Base-by-base conservation (phyloP, 257 asterid species). In the Solanum ossicruentum region DNA sequence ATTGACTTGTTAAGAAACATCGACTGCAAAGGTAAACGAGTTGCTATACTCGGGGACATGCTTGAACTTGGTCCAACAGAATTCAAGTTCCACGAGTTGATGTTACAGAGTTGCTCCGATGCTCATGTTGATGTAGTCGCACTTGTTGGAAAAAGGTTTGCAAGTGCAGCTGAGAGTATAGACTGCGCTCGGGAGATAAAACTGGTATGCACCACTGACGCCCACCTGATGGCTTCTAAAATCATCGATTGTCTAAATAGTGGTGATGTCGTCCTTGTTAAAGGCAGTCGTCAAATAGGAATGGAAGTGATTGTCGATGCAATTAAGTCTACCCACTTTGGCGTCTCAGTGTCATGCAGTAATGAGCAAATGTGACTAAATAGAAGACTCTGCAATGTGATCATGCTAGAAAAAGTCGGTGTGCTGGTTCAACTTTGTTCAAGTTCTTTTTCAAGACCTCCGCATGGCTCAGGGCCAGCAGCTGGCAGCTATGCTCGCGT, bases 1-100 rank as follows among this genome's bases (percentile, higher is more conserved):
- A 75, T 87, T 36, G 88, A 87, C 61, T 81, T 86, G 61, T 85
- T 89, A 39, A 87, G 52, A 16, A 69, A 72, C 21, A 85, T 89
- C 4, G 67, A 84, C 21, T 84, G 88, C 85, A 51, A 65, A 71
- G 91, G 91, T 67, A 89, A 82, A 86, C 86, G 71, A 84, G 90
- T 89, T 84, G 90, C 88, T 71, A 85, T 87, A 85, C 90, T 87
- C 10, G 90, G 91, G 1, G 91, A 87, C 87, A 89, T 89, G 91
- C 91, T 89, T 82, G 90, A 89, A 85, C 90, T 89, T 58, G 91
- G 91, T 82, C 81, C 88, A n/a, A 51, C 77, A 5, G 90, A 89
- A 69, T 82, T 84, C 52, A 67, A 57, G 82, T 87, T 87, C 18
- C 91, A 87, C 26, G 87, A 89, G 82, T 21, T 81, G 86, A 78